Conservation (phyloP, 192 early-diverging fungal species). For the Backusella circina region DNA sequence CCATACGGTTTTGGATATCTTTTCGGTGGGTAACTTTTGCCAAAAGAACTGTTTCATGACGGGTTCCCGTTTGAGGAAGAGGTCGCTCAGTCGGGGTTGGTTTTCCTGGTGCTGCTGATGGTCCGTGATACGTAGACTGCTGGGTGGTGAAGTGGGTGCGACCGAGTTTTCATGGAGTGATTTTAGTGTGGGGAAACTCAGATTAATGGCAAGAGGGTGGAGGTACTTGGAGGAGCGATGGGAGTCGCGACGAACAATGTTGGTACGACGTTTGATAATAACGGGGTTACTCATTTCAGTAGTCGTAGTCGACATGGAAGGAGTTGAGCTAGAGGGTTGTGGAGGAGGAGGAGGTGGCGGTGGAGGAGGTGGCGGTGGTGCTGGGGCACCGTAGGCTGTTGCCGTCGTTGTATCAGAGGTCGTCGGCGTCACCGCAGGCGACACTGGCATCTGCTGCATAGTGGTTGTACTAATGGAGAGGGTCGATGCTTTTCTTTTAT, state of each 20-base stretch:
- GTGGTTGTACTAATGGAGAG: not conserved
- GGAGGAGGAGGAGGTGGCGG: constrained; percentile 24
- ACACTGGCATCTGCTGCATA: not conserved
- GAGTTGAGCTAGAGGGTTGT: constrained; percentile 2
- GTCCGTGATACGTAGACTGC: not conserved
- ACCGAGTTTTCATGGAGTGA: constrained; percentile 23
- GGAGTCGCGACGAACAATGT: not conserved
- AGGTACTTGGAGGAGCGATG: constrained; percentile 16
- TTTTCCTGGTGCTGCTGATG: not conserved
- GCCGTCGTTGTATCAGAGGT: constrained; percentile 4
- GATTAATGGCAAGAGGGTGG: constrained; percentile 14
- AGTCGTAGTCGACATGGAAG: not conserved
- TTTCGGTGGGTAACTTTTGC: constrained; percentile 44
- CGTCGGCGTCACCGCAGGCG: not conserved
- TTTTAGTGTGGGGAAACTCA: constrained; percentile 23
- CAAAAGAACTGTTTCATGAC: constrained; percentile 45
- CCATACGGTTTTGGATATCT: constrained; percentile 48
- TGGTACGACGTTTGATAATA: not conserved
- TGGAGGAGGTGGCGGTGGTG: constrained; percentile 15
- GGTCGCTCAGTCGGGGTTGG: not conserved
- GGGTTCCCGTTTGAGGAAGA: not conserved
- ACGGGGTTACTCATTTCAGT: not conserved
- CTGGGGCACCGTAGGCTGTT: constrained; percentile 12
- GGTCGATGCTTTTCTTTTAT: not conserved
- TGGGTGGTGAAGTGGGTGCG: not conserved